phyloP scores from a whole-genome alignment of 176 grass and related monocot species.

The Carex pumila region DNA sequence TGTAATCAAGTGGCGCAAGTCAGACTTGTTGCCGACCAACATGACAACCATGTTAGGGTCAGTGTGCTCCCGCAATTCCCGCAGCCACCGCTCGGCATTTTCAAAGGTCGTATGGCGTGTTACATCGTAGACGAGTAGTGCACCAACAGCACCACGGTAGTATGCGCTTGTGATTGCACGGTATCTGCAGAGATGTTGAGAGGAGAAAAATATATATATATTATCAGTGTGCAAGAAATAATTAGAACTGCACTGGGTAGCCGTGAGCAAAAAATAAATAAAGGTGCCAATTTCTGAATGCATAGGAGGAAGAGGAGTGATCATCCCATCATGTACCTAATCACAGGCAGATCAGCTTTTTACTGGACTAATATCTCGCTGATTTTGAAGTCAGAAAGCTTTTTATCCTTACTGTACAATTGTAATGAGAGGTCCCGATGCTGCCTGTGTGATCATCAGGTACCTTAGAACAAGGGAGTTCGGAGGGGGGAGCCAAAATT shows the following conservation, averaged over 20 bases:
- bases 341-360: too few relatives aligned
- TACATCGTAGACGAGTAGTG: constrained; percentile 74
- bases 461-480: too few relatives aligned
- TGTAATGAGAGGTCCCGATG: too few relatives aligned
- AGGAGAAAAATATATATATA: neutral
- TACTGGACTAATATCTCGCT: too few relatives aligned
- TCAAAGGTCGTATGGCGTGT: constrained; percentile 73
- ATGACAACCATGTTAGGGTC: constrained; percentile 91
- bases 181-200: constrained; percentile 42
- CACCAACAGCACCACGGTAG: constrained; percentile 80
- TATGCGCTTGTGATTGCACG: constrained; percentile 93
- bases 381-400: too few relatives aligned
- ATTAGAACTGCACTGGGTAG: neutral
- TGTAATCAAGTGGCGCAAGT: constrained; percentile 73
- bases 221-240: neutral
- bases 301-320: neutral
- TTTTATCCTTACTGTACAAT: too few relatives aligned
- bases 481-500: too few relatives aligned
- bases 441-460: too few relatives aligned
- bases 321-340: too few relatives aligned
- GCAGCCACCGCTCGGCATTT: constrained; percentile 75
- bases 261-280: neutral
- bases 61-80: constrained; percentile 78
- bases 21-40: constrained; percentile 84
- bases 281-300: neutral